Conservation (phyloP, 805 yeast species). For the Cyberlindnera mycetangii region DNA sequence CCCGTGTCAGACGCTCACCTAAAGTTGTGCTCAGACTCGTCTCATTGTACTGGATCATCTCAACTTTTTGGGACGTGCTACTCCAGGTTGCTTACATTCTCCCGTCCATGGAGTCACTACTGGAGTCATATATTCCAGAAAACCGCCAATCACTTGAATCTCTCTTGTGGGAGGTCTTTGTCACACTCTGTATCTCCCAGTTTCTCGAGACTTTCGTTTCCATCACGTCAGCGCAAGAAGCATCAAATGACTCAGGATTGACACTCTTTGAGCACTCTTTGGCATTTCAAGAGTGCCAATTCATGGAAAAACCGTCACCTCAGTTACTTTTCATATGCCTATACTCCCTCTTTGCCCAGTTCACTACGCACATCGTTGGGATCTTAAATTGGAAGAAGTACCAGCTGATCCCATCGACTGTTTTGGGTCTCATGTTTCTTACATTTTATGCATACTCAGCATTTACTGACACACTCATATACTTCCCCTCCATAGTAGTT, state of each 20-base stretch:
- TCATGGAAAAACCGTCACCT: slow-evolving; percentile 46
- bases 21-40: slow-evolving; percentile 36
- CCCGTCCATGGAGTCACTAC: background rate
- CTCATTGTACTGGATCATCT: slow-evolving; percentile 34
- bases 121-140: slow-evolving; percentile 8
- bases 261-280: slow-evolving; percentile 74
- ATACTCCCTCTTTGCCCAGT: slow-evolving; percentile 56
- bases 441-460: slow-evolving; percentile 42
- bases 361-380: slow-evolving; percentile 62
- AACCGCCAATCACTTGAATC: slow-evolving; percentile 32
- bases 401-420: slow-evolving; percentile 60
- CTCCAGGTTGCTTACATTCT: slow-evolving; percentile 10
- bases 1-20: slow-evolving; percentile 22
- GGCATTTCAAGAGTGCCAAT: slow-evolving; percentile 70
- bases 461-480: slow-evolving; percentile 37
- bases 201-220: slow-evolving; percentile 65
- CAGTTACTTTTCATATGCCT: slow-evolving; percentile 51
- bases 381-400: slow-evolving; percentile 48
- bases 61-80: slow-evolving; percentile 23
- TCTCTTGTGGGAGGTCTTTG: slow-evolving; percentile 57
- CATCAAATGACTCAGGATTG: slow-evolving; percentile 63
- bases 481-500: slow-evolving; percentile 54
- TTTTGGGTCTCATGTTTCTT: slow-evolving; percentile 54
- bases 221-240: slow-evolving; percentile 51
- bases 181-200: slow-evolving; percentile 57